A percentile compares a stretch with the other conserved stretches of the same genome.
Evolutionary conservation across 1,139 yeast species (phyloP).

Genomic region (Debaryomyces sp.): DNA sequence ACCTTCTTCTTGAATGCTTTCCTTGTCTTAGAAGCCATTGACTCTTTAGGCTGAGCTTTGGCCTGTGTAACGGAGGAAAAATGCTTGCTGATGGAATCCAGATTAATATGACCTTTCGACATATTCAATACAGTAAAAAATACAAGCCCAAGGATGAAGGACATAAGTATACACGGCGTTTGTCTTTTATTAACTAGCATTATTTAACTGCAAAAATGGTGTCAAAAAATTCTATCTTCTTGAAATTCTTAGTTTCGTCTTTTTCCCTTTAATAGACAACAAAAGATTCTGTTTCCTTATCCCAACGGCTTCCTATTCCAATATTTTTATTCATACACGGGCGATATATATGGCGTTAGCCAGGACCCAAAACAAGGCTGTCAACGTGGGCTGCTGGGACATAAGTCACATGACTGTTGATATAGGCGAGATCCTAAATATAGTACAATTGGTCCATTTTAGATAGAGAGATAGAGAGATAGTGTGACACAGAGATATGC

Average conservation of each 20-base stretch:
- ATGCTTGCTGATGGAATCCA: neutral
- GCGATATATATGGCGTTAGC: neutral
- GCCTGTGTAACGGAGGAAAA: neutral
- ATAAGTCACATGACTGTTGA: neutral
- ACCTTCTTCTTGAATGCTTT: conserved; percentile 2
- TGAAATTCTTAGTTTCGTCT: neutral
- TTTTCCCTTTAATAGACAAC: neutral
- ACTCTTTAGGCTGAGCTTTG: neutral
- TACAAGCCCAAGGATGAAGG: neutral
- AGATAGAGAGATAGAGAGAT: neutral
- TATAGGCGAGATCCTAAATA: neutral
- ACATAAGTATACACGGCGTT: neutral
- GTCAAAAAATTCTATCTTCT: neutral
- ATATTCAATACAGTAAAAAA: neutral
- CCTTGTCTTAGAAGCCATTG: neutral
- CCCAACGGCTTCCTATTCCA: neutral
- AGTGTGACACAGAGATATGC: neutral
- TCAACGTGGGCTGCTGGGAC: conserved; percentile 1
- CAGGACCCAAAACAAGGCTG: neutral
- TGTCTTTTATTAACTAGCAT: neutral
- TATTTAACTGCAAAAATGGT: neutral
- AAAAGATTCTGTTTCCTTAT: neutral
- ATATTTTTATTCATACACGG: neutral
- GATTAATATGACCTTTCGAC: neutral
- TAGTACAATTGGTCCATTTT: neutral